Evolutionary conservation across 345 rosid species (phyloP).

Genomic region (Salix caprea): DNA sequence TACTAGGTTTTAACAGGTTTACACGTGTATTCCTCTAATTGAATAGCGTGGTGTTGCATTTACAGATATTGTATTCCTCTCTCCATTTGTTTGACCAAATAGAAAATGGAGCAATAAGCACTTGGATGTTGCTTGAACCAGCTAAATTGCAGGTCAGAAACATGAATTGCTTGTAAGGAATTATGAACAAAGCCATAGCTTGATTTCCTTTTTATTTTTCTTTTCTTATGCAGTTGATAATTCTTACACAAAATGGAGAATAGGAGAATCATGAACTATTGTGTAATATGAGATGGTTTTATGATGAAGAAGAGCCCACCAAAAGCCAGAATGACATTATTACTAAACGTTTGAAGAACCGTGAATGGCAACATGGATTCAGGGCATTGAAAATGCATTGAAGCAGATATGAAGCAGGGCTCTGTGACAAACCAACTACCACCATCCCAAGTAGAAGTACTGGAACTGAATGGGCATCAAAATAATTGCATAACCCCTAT

Average conservation of each 20-base stretch:
- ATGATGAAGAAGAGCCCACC: constrained; percentile 20
- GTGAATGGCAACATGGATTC: constrained; percentile 77
- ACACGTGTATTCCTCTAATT: background rate
- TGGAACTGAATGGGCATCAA: constrained; percentile 26
- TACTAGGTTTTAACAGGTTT: background rate
- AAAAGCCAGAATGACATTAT: constrained; percentile 29
- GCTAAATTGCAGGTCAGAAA: constrained; percentile 1
- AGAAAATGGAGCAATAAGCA: background rate
- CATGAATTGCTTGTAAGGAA: background rate
- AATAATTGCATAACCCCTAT: constrained; percentile 28
- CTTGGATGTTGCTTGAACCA: constrained; percentile 2
- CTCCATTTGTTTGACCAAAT: background rate
- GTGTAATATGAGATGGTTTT: constrained; percentile 17
- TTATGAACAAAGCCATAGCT: background rate
- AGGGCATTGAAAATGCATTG: constrained; percentile 65
- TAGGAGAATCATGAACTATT: constrained; percentile 29
- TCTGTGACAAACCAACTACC: constrained; percentile 14
- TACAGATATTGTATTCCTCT: background rate
- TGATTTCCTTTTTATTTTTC: constrained; percentile 7
- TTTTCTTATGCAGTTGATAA: background rate
- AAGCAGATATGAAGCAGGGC: constrained; percentile 37
- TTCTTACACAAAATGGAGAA: constrained; percentile 27
- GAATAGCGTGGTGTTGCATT: background rate
- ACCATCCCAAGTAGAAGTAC: constrained; percentile 14
- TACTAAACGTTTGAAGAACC: constrained; percentile 64